Evolutionary conservation across 116 monocot genomes (phyloP).

Genomic region (Cymodocea nodosa): DNA sequence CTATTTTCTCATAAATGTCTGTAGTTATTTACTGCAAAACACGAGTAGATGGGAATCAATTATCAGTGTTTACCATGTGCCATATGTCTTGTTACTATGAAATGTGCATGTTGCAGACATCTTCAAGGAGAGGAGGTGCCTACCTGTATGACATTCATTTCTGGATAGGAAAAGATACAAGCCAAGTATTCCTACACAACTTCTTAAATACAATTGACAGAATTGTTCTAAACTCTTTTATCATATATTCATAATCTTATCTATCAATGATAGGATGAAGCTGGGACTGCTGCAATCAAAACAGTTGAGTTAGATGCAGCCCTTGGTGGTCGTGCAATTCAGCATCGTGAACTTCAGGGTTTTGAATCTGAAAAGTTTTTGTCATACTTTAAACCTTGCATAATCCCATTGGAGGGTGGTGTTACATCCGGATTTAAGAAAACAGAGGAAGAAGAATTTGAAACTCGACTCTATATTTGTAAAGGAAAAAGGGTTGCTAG

Average conservation of each 20-base stretch:
- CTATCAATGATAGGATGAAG: constrained; percentile 65
- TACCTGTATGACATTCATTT: constrained; percentile 87
- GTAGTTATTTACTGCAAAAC: background rate
- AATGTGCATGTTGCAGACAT: constrained; percentile 35
- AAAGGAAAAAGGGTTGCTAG: constrained; percentile 85
- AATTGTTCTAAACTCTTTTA: background rate
- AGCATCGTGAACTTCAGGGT: constrained; percentile 91
- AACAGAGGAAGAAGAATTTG: constrained; percentile 74
- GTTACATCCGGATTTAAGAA: constrained; percentile 84
- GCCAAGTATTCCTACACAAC: constrained; percentile 49
- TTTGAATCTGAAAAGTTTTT: constrained; percentile 96
- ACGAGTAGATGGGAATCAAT: background rate
- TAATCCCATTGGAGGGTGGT: constrained; percentile 95
- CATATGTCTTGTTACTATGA: constrained; percentile 4
- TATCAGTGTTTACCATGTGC: background rate
- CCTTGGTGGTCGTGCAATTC: constrained; percentile 95
- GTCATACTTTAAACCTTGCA: constrained; percentile 95
- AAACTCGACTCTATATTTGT: constrained; percentile 78
- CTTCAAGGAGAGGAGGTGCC: constrained; percentile 76
- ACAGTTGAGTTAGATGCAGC: constrained; percentile 88
- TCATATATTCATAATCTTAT: background rate
- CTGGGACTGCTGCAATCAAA: constrained; percentile 96
- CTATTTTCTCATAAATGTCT: too few species aligned
- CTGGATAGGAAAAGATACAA: constrained; percentile 94
- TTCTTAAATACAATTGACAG: constrained; percentile 2